These are phyloP conservation scores for Lachnellula subtilissima DNA, from an alignment of 2,329 filamentous ascomycete genomes.

Conservation along the genomic window DNA sequence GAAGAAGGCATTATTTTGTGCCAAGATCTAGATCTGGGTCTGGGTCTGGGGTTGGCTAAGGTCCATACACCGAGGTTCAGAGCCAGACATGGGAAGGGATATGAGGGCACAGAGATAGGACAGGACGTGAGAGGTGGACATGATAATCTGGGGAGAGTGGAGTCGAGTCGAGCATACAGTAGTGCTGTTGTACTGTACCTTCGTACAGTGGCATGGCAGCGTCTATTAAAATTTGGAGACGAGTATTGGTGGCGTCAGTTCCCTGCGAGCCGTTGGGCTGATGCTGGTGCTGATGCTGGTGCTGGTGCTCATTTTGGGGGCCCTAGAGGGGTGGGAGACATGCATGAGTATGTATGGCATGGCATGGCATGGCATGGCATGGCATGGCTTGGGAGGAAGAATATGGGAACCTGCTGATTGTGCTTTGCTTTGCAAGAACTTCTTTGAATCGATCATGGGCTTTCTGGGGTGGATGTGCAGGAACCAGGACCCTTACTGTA, in stretches of 20 bases:
- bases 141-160: neutral
- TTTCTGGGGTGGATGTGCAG: neutral
- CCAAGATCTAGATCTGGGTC: neutral
- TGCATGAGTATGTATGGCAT: neutral
- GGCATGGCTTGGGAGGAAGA: neutral
- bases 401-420: neutral
- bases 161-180: slow-evolving; percentile 4
- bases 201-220: neutral
- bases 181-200: neutral
- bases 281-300: neutral
- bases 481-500: neutral
- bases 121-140: neutral
- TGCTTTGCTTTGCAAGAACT: neutral
- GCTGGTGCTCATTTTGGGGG: neutral
- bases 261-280: slow-evolving; percentile 2
- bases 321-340: neutral
- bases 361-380: neutral
- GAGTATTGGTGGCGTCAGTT: slow-evolving; percentile 6
- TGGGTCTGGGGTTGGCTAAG: neutral
- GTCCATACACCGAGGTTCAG: neutral
- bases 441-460: neutral
- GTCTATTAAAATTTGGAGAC: slow-evolving; percentile 16
- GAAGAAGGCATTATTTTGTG: slow-evolving; percentile 8
- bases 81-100: neutral
- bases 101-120: neutral